Base-by-base conservation (phyloP, 768 basidiomycete species). In the Butyriboletus loyo region DNA sequence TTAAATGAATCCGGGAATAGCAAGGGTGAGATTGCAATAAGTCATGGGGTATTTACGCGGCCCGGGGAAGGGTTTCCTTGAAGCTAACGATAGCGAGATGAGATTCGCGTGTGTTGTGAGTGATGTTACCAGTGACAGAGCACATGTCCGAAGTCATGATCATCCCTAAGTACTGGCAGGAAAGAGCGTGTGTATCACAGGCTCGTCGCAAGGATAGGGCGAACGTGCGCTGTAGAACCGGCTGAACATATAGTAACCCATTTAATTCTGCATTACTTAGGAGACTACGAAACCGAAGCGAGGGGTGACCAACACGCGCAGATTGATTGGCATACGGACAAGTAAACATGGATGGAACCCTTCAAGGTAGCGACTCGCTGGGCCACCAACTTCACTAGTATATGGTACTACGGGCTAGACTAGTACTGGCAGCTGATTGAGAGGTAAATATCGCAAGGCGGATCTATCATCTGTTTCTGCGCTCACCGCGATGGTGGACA, bases 391-490 rank as follows among this genome's bases (percentile, higher is more conserved):
- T n/a, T n/a, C n/a, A n/a, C n/a, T n/a, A n/a, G n/a, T n/a, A n/a
- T n/a, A 34, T 25, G 11, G 25, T 35, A 21, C 34, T 46, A 25
- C n/a, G 13, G 2, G 7, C 15, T 14, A n/a, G 13, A 25, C 44
- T 32, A 13, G 31, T n/a, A n/a, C n/a, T n/a, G n/a, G n/a, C n/a
- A 82, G 86, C 85, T 15, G 63, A 90, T 90, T 88, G 81, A 81
- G 55, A 69, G 58, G 15, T 88, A 89, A 60, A 72, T 66, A 7
- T 86, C 86, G 2, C 82, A 83, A 63, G 86, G 87, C 4, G 88
- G 88, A 5, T 80, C 83, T 4, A 87, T 90, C 62, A 11, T 86
- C 84, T n/a, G 89, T 89, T 53, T 87, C 85, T 22, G 83, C 82
- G 52, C n/a, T 44, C n/a, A n/a, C n/a, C n/a, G n/a, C n/a, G n/a